Evolutionary conservation across 768 basidiomycete genomes (phyloP).

Genomic region (Floccularia luteovirens): DNA sequence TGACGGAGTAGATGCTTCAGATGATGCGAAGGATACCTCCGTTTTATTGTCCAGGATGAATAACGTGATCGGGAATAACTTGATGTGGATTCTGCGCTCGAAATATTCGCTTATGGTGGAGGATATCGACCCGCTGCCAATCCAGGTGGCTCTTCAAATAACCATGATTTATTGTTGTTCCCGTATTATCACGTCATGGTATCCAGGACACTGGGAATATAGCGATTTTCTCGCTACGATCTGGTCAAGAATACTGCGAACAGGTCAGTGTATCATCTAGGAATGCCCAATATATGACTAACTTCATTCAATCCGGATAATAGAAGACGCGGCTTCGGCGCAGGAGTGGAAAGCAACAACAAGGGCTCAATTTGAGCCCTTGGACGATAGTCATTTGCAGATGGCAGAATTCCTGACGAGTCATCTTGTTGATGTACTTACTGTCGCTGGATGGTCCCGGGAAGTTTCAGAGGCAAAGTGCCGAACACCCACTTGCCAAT

Average conservation of each 20-base stretch:
- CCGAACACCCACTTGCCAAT: conserved; percentile 9
- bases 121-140: conserved; percentile 22
- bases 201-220: conserved; percentile 33
- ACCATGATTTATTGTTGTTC: conserved; percentile 28
- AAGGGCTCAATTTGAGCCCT: conserved; percentile 10
- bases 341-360: conserved; percentile 20
- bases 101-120: conserved; percentile 13
- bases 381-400: conserved; percentile 13
- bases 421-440: conserved; percentile 15
- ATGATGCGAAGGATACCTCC: conserved; percentile 3
- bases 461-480: conserved; percentile 8
- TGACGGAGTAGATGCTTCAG: conserved; percentile 5
- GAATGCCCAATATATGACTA: neutral
- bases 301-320: neutral
- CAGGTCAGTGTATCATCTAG: conserved; percentile 17
- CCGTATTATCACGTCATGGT: conserved; percentile 34
- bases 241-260: conserved; percentile 26
- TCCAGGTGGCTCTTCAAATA: conserved; percentile 32
- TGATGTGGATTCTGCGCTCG: conserved; percentile 19
- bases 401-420: conserved; percentile 13
- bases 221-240: conserved; percentile 27
- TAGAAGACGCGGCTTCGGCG: conserved; percentile 12
- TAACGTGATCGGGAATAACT: conserved; percentile 23
- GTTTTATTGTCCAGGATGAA: conserved; percentile 13
- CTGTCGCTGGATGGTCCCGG: conserved; percentile 20